Base-by-base conservation (phyloP, 2,329 filamentous ascomycete species). In the Rutstroemia sydowiana region DNA sequence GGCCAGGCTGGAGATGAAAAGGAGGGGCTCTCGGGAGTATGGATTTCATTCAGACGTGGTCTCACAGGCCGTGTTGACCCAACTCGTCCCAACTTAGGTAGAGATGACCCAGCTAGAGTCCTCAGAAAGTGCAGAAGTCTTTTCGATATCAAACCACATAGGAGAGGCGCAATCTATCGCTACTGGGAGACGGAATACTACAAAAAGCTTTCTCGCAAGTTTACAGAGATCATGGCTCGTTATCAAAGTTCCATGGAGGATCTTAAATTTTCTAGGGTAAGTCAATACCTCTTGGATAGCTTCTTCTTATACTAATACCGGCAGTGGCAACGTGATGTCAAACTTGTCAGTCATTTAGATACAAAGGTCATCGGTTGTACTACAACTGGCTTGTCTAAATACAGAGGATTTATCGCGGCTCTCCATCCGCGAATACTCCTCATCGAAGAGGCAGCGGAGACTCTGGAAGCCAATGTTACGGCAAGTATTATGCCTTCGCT, bases 381-480 rank as follows among this genome's bases (percentile, higher is more conserved):
- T 0, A 85, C 81, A 0, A 87, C 84, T 0, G 84, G 84, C 5
- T 64, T 88, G 13, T 82, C 79, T 64, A 88, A 87, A 59, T 86
- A 87, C 57, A 76, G 84, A 13, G 75, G 73, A 3, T 69, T 87
- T 0, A 67, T 88, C 11, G 72, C 81, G 3, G 75, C 76, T 20
- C 60, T 87, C 3, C 72, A 75, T n/a, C 82, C 84, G 1, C 77
- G 73, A 44, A 70, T 82, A 3, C 72, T 86, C 0, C 65, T 88
- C 20, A 79, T 88, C 45, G 84, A 88, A 71, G 84, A 88, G 67
- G 84, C 84, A 4, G 84, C 82, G 0, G 83, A 87, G 62, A 67
- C 65, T 4, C 49, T 76, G 3, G 76, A 78, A 59, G 73, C 71
- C 4, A 79, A 78, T 1, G 71, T 85, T 41, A 71, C 76, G 8